These are phyloP conservation scores for Boletales sp. DNA, from an alignment of 768 basidiomycete species.

Conservation along the genomic window DNA sequence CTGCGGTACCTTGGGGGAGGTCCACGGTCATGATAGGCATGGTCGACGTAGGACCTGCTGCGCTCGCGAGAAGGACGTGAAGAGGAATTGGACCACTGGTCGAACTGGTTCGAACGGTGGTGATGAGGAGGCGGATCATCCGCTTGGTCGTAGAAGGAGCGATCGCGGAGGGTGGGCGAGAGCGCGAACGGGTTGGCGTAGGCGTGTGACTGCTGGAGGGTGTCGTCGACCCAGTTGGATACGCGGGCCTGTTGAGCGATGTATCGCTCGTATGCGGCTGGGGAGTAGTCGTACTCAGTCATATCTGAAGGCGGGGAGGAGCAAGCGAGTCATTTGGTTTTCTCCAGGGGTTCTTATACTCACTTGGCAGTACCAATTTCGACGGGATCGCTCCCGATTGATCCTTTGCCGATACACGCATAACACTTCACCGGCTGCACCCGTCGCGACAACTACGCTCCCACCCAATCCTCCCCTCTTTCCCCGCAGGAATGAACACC, in stretches of 20 bases:
- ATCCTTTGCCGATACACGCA: background rate
- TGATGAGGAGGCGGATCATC: background rate
- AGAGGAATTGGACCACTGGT: constrained; percentile 17
- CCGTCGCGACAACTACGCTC: background rate
- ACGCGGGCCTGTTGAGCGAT: constrained; percentile 46
- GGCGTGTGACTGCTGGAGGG: constrained; percentile 25
- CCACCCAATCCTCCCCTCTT: constrained; percentile 11
- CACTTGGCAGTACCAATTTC: background rate
- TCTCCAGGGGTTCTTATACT: background rate
- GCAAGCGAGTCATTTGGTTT: background rate
- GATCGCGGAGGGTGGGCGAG: constrained; percentile 29
- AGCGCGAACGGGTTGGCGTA: constrained; percentile 28
- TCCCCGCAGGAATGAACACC: constrained; percentile 17
- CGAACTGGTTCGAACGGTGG: background rate
- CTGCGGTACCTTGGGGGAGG: constrained; percentile 17
- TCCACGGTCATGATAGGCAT: constrained; percentile 15
- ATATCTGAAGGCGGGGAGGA: constrained; percentile 27
- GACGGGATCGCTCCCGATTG: constrained; percentile 9
- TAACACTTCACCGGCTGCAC: background rate
- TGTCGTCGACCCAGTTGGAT: constrained; percentile 48
- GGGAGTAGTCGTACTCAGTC: constrained; percentile 63
- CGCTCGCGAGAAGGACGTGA: constrained; percentile 24
- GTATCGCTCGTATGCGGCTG: constrained; percentile 47
- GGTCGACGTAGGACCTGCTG: constrained; percentile 24
- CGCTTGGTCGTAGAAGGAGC: constrained; percentile 24